Evolutionary conservation across 2,329 filamentous ascomycete genomes (phyloP), one percentile per base, ranked within the genome.

Genomic region (Herpotrichia juniperi): DNA sequence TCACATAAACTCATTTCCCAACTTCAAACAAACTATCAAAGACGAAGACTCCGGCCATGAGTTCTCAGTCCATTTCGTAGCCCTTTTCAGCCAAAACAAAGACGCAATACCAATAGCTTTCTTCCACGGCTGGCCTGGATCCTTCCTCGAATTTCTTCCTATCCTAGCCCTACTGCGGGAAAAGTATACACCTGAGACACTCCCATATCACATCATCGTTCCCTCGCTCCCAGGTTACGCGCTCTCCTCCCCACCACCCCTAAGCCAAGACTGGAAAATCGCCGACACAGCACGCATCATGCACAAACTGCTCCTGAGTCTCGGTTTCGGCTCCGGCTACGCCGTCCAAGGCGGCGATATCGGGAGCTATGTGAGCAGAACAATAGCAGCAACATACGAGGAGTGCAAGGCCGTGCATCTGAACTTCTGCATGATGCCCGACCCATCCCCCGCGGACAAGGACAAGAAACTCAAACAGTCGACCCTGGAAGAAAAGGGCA

Each of bases 291-390:
- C 80, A 0, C 66, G 73, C 1, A 64, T 82, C 8, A 71, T 85
- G 48, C 74, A 85, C 64, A 73, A 77, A 19, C 58, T 86, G 2
- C 81, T 86, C 76, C 53, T 79, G 1, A 73, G 73, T 0, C 74
- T 86, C 3, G 84, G 83, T 0, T 83, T 86, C 42, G 74, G 71
- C 0, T 54, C 57, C 1, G 79, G 79, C 0, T 86, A 86, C 55
- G 64, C 84, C 7, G 75, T 76, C 0, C 83, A 86, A 63, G 84
- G 84, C 9, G 84, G 84, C 3, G 84, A 87, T 57, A 71, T 86
- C 1, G 81, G 82, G 2, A 76, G 74, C 37, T 66, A 74, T 22
- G 50, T 84, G 4, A 68, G 76, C 0, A 67, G 80, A 11, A 56
- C 75, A 0, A 62, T 85, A 39, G 77, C 75, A 3, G 71, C 67